Evolutionary conservation across 495 filamentous ascomycete species (phyloP).

Genomic region (Xylaria cubensis): DNA sequence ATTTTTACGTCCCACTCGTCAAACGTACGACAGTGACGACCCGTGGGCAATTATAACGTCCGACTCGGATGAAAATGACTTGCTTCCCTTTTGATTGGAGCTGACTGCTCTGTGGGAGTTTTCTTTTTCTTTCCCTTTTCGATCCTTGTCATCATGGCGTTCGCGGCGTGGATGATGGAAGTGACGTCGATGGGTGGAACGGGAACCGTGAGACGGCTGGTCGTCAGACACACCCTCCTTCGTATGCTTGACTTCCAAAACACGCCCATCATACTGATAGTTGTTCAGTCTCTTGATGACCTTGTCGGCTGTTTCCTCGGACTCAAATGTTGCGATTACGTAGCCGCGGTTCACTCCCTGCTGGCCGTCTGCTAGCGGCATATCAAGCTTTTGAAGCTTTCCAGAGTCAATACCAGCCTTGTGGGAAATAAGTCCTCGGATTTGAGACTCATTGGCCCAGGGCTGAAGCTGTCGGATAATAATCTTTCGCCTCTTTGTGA

Average conservation of each 20-base stretch:
- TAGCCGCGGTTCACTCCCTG: constrained; percentile 35
- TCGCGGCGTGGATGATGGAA: constrained; percentile 24
- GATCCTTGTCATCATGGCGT: constrained; percentile 35
- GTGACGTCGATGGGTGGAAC: constrained; percentile 29
- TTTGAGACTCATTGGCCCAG: constrained; percentile 34
- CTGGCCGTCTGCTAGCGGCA: constrained; percentile 36
- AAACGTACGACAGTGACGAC: constrained; percentile 27
- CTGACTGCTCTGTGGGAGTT: constrained; percentile 12
- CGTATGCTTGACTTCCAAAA: constrained; percentile 35
- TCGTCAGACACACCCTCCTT: constrained; percentile 40
- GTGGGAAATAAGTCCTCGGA: constrained; percentile 39
- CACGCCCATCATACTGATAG: constrained; percentile 35
- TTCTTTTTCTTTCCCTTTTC: constrained; percentile 35
- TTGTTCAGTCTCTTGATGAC: constrained; percentile 36
- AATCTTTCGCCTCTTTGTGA: constrained; percentile 37
- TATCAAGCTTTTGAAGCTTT: constrained; percentile 40
- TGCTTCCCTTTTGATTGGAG: constrained; percentile 34
- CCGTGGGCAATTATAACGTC: constrained; percentile 40
- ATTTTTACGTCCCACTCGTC: background rate
- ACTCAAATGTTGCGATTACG: constrained; percentile 36
- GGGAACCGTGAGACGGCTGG: constrained; percentile 27
- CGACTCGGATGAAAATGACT: constrained; percentile 35
- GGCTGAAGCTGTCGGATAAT: constrained; percentile 43
- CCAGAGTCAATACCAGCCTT: constrained; percentile 37
- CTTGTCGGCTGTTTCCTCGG: constrained; percentile 38